Conservation (phyloP, 2,329 filamentous ascomycete species). For the Pseudodiploospora longispora region DNA sequence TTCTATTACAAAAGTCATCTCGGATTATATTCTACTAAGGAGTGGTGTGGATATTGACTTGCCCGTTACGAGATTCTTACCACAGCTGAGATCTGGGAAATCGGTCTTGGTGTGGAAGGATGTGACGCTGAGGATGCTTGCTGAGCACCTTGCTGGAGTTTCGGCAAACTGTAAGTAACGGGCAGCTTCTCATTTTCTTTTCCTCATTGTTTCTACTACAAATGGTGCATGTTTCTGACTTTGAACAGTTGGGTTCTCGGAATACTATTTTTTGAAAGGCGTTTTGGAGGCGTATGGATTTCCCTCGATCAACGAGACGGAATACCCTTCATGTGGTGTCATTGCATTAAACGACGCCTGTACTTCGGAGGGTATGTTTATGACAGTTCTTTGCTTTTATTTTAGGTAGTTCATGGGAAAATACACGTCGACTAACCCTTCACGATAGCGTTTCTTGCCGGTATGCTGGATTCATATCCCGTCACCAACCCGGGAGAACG, state of each 20-base stretch:
- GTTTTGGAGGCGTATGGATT: slow-evolving; percentile 28
- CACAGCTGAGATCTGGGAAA: slow-evolving; percentile 16
- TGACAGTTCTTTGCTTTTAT: no score
- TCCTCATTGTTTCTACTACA: background rate
- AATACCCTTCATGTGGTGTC: slow-evolving; percentile 30
- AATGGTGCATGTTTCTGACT: slow-evolving; percentile 1
- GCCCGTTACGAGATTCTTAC: slow-evolving; percentile 27
- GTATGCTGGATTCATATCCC: slow-evolving; percentile 21
- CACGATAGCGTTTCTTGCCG: slow-evolving; percentile 22
- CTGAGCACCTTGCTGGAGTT: slow-evolving; percentile 27
- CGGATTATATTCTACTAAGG: slow-evolving; percentile 28
- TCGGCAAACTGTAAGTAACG: slow-evolving; percentile 26
- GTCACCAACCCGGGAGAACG: slow-evolving; percentile 21
- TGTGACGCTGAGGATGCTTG: slow-evolving; percentile 29
- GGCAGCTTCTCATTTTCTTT: background rate
- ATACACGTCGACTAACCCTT: background rate
- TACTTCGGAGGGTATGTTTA: slow-evolving; percentile 20
- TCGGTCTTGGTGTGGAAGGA: slow-evolving; percentile 26
- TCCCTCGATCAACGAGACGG: slow-evolving; percentile 23
- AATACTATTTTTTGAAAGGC: slow-evolving; percentile 28
- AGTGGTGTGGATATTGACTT: slow-evolving; percentile 25
- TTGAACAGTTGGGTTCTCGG: slow-evolving; percentile 23
- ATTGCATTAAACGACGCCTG: slow-evolving; percentile 25
- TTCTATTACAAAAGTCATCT: slow-evolving; percentile 31
- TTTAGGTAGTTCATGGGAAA: no score